phyloP scores from a whole-genome alignment of 2,329 filamentous ascomycete species.

The Aspergillus floridensis region DNA sequence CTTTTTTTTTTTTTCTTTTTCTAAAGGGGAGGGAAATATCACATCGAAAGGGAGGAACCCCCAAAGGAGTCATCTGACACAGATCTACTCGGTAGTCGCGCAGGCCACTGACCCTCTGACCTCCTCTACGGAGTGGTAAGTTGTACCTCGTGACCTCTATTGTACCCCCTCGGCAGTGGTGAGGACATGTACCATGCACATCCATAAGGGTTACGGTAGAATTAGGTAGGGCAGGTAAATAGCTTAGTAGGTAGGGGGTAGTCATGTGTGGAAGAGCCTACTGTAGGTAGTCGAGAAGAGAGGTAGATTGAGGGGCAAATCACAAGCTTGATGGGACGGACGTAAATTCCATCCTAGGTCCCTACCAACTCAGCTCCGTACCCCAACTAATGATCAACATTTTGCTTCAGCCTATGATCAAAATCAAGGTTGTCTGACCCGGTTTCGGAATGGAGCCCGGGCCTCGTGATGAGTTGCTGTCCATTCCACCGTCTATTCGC shows the following conservation, averaged over 20 bases:
- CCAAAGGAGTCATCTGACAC: neutral
- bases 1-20: neutral
- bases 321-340: neutral
- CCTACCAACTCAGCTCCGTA: too few relatives aligned
- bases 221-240: too few relatives aligned
- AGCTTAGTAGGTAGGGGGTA: too few relatives aligned
- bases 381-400: neutral
- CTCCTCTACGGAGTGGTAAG: neutral
- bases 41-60: neutral
- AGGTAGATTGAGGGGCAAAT: neutral
- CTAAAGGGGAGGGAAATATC: neutral
- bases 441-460: conserved; percentile 1
- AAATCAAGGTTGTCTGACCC: neutral
- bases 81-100: neutral
- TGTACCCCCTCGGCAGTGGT: neutral
- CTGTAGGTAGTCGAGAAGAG: too few relatives aligned
- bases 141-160: neutral
- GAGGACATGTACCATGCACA: neutral
- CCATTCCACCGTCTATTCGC: conserved; percentile 1
- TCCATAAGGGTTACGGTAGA: neutral
- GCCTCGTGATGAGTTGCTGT: conserved; percentile 5
- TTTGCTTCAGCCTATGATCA: neutral
- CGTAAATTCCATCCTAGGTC: too few relatives aligned
- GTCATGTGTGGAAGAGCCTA: too few relatives aligned
- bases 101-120: neutral